phyloP scores from a whole-genome alignment of 2,329 filamentous ascomycete genomes.

The Mollisiaceae sp. region DNA sequence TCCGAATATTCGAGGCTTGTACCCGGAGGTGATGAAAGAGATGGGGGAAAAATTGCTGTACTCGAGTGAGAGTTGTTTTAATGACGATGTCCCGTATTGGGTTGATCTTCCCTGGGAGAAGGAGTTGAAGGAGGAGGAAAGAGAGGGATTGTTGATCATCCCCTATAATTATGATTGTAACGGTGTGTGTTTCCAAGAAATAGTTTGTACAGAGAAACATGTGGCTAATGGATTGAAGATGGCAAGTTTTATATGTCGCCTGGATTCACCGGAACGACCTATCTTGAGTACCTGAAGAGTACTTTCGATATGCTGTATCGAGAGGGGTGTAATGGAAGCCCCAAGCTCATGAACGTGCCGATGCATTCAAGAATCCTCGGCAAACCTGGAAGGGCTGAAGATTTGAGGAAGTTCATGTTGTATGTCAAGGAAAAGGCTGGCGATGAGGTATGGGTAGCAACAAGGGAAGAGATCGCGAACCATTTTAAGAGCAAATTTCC shows the following conservation, averaged over 20 bases:
- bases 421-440: constrained; percentile 55
- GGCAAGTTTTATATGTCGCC: constrained; percentile 37
- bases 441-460: constrained; percentile 56
- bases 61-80: constrained; percentile 48
- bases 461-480: constrained; percentile 56
- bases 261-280: constrained; percentile 31
- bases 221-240: constrained; percentile 14
- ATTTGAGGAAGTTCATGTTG: constrained; percentile 56
- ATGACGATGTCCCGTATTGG: constrained; percentile 62
- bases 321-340: constrained; percentile 43
- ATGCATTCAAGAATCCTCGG: constrained; percentile 58
- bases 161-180: constrained; percentile 61
- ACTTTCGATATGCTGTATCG: constrained; percentile 60
- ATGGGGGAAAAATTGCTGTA: constrained; percentile 56
- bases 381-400: constrained; percentile 55
- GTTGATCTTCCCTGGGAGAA: constrained; percentile 55
- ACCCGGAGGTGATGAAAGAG: constrained; percentile 55
- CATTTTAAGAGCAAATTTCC: constrained; percentile 54
- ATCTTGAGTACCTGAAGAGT: constrained; percentile 50
- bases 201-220: constrained; percentile 37
- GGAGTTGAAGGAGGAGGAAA: constrained; percentile 42
- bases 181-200: constrained; percentile 39
- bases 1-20: constrained; percentile 49
- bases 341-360: constrained; percentile 62
- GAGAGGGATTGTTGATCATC: constrained; percentile 55